Conservation (phyloP, 2,329 filamentous ascomycete species). For the Monilinia polystroma region DNA sequence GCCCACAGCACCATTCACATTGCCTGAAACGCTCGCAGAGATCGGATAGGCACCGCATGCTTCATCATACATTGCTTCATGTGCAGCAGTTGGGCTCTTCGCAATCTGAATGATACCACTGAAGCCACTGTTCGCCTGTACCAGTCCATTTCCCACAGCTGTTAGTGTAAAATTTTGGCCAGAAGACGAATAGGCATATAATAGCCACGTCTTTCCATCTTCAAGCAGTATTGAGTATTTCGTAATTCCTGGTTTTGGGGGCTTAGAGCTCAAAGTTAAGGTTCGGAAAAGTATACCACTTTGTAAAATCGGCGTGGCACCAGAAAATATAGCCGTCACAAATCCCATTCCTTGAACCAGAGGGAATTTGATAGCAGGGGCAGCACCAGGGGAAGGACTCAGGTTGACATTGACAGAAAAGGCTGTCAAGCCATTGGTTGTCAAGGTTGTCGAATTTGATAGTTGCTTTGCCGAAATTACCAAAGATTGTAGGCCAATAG, state of each 20-base stretch:
- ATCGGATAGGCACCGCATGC: constrained; percentile 74
- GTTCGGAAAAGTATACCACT: constrained; percentile 72
- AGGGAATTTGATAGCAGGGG: constrained; percentile 70
- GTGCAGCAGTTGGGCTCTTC: constrained; percentile 53
- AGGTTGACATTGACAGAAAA: constrained; percentile 69
- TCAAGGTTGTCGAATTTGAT: constrained; percentile 55
- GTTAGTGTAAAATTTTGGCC: constrained; percentile 65
- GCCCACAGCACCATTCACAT: constrained; percentile 57
- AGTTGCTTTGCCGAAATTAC: constrained; percentile 78
- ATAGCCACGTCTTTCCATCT: constrained; percentile 72
- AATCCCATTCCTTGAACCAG: constrained; percentile 89
- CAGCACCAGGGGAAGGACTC: constrained; percentile 50
- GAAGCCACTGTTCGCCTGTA: constrained; percentile 67
- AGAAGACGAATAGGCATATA: constrained; percentile 68
- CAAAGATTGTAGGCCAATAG: constrained; percentile 77
- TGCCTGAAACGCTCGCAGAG: constrained; percentile 63
- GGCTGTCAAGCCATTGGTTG: constrained; percentile 53
- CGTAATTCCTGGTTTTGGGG: constrained; percentile 61
- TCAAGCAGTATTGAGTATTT: constrained; percentile 76
- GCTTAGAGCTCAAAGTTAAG: constrained; percentile 57
- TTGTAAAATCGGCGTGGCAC: constrained; percentile 69
- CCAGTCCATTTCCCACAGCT: constrained; percentile 62
- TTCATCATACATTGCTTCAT: constrained; percentile 70
- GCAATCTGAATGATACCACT: constrained; percentile 78
- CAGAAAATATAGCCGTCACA: constrained; percentile 73